phyloP scores from a whole-genome alignment of 805 yeast genomes.

The Pichia kluyveri region DNA sequence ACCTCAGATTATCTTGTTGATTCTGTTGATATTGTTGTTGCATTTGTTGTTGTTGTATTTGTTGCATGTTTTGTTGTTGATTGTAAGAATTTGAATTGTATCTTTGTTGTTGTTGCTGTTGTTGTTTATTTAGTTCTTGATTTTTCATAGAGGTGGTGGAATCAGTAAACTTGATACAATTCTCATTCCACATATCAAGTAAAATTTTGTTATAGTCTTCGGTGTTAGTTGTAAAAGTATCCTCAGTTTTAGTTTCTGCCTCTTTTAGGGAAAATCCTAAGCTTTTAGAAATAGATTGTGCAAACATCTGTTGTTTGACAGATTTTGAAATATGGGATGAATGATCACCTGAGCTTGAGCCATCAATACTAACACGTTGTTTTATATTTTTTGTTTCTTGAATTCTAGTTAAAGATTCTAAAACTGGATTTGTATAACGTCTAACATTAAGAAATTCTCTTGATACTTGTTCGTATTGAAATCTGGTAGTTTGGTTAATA shows the following conservation, averaged over 20 bases:
- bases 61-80: background rate
- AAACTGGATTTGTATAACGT: slow-evolving; percentile 62
- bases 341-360: background rate
- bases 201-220: slow-evolving; percentile 3
- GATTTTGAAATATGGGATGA: background rate
- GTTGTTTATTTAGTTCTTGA: too few species aligned
- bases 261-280: slow-evolving; percentile 1
- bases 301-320: background rate
- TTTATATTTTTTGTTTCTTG: background rate
- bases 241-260: background rate
- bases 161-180: slow-evolving; percentile 1
- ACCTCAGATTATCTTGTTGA: background rate
- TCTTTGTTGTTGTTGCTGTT: too few species aligned
- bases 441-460: slow-evolving; percentile 65
- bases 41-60: background rate
- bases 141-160: too few species aligned
- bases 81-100: too few species aligned
- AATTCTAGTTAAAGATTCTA: slow-evolving; percentile 50
- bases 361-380: background rate
- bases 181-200: slow-evolving; percentile 10
- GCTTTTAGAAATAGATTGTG: slow-evolving; percentile 1
- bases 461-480: slow-evolving; percentile 73
- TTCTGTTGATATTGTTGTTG: background rate
- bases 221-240: slow-evolving; percentile 4
- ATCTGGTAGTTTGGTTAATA: slow-evolving; percentile 38